A percentile compares a stretch with the other conserved stretches of the same genome.
These are phyloP conservation scores for Ailanthus altissimus DNA, from an alignment of 345 rosid genomes.

Conservation along the genomic window DNA sequence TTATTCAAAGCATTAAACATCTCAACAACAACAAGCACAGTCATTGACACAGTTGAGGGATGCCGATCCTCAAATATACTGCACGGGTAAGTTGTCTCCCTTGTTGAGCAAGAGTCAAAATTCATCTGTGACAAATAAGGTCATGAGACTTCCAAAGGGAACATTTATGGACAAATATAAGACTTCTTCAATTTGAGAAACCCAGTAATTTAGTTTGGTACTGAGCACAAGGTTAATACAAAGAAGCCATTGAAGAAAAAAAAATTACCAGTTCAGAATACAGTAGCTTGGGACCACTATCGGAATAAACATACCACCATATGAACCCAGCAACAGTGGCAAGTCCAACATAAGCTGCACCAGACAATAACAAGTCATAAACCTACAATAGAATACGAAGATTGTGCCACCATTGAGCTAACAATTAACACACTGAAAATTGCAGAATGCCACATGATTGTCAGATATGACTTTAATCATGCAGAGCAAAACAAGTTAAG, in stretches of 20 bases:
- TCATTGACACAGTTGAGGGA: slow-evolving; percentile 98
- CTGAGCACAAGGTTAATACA: neutral
- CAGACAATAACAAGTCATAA: slow-evolving; percentile 19
- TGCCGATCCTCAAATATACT: slow-evolving; percentile 90
- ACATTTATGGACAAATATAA: neutral
- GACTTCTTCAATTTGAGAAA: slow-evolving; percentile 4
- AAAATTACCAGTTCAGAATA: slow-evolving; percentile 83
- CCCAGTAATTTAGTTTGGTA: neutral
- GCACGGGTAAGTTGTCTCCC: slow-evolving; percentile 89
- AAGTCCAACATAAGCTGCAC: slow-evolving; percentile 95
- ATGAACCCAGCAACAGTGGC: slow-evolving; percentile 98
- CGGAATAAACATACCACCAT: slow-evolving; percentile 96
- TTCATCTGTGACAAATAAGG: slow-evolving; percentile 64
- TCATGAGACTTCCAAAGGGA: neutral
- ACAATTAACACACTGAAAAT: neutral
- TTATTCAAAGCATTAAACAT: slow-evolving; percentile 99
- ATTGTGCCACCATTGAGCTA: neutral
- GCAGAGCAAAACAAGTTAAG: neutral
- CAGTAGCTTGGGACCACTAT: slow-evolving; percentile 81
- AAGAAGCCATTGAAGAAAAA: neutral
- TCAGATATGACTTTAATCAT: neutral
- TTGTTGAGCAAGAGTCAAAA: slow-evolving; percentile 82
- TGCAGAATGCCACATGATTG: neutral
- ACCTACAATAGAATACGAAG: neutral
- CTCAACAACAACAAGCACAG: slow-evolving; percentile 99